Conservation (phyloP, 371 early-diverging fungal species). For the Apophysomyces ossiformis region DNA sequence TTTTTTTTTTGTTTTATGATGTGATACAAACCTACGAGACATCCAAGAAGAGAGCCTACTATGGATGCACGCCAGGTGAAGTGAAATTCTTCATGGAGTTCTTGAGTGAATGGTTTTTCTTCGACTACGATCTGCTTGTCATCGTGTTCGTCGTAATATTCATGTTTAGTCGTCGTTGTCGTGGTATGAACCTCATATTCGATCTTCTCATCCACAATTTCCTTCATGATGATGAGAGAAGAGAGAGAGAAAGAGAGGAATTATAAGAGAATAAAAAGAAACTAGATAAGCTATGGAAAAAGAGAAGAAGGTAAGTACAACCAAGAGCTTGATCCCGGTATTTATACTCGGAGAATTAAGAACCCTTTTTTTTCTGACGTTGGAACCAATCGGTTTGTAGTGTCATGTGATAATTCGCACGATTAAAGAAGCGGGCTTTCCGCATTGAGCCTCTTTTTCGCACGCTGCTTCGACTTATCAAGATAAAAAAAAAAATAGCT, state of each 20-base stretch:
- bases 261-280: neutral
- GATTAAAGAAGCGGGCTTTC: neutral
- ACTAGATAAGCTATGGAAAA: neutral
- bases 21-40: conserved; percentile 57
- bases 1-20: neutral
- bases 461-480: conserved; percentile 2
- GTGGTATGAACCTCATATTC: conserved; percentile 36
- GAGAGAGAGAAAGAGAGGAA: conserved; percentile 6
- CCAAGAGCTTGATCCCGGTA: neutral
- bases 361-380: conserved; percentile 1
- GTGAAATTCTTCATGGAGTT: conserved; percentile 42
- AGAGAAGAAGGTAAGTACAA: neutral
- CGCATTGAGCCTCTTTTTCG: neutral
- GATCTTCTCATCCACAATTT: conserved; percentile 31
- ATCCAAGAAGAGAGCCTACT: conserved; percentile 71
- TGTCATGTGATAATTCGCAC: conserved; percentile 12
- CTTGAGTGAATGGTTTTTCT: conserved; percentile 11
- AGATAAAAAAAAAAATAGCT: neutral
- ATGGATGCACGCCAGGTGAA: conserved; percentile 69
- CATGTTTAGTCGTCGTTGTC: conserved; percentile 16
- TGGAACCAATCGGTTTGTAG: conserved; percentile 3
- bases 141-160: conserved; percentile 12
- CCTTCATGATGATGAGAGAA: conserved; percentile 12
- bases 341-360: conserved; percentile 8
- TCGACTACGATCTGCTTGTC: conserved; percentile 33